Evolutionary conservation across 2,329 filamentous ascomycete genomes (phyloP).

Genomic region (Fusarium compactum): DNA sequence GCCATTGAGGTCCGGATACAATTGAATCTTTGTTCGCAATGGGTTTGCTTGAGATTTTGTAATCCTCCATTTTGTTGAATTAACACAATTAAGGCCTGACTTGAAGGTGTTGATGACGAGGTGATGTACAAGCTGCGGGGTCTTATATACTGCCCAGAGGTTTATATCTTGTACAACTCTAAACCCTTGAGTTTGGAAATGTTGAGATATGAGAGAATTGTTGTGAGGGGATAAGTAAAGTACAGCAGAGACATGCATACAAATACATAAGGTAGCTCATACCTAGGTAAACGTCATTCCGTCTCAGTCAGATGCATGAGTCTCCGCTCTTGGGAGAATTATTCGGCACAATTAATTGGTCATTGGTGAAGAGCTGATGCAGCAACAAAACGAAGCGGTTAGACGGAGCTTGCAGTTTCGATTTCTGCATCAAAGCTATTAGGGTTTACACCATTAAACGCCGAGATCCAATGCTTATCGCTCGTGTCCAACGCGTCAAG

Average conservation of each 20-base stretch:
- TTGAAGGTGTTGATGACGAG: neutral
- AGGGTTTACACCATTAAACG: neutral
- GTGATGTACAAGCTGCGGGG: conserved; percentile 8
- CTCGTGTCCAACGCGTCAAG: neutral
- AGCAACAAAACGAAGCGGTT: conserved; percentile 2
- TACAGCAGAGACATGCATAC: conserved; percentile 2
- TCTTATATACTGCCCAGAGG: neutral
- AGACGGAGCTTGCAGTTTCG: neutral
- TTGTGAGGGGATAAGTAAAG: conserved; percentile 18
- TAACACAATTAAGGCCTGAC: neutral
- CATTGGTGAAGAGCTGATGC: conserved; percentile 18
- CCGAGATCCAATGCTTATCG: neutral
- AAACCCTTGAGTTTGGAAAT: neutral
- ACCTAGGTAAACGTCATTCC: conserved; percentile 23
- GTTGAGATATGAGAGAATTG: conserved; percentile 10
- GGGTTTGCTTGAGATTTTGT: conserved; percentile 36
- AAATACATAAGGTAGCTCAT: neutral
- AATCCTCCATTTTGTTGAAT: conserved; percentile 34
- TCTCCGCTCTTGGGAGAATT: conserved; percentile 37
- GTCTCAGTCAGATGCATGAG: conserved; percentile 19
- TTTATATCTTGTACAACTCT: neutral
- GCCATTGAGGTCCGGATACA: conserved; percentile 57
- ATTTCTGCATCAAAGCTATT: neutral
- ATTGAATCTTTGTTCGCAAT: conserved; percentile 32
- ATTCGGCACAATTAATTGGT: conserved; percentile 26